phyloP scores from a whole-genome alignment of 2,329 filamentous ascomycete species.

The Alternaria postmessia region DNA sequence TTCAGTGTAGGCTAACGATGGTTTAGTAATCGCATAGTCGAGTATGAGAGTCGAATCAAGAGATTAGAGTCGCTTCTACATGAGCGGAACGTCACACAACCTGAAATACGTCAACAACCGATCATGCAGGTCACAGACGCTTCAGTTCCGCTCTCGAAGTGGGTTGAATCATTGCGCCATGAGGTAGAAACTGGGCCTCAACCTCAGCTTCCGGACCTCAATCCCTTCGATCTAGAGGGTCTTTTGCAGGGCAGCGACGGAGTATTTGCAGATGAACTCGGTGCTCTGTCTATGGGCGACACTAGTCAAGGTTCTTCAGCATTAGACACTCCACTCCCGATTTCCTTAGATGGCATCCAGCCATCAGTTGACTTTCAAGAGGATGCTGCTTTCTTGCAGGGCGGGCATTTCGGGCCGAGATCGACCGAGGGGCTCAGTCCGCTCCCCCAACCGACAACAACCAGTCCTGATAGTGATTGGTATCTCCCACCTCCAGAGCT shows the following conservation, averaged over 20 bases:
- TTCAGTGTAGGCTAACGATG: not conserved
- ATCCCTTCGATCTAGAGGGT: constrained; percentile 19
- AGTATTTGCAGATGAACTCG: not conserved
- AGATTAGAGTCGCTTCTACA: constrained; percentile 33
- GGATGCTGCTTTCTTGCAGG: constrained; percentile 28
- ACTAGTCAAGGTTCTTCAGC: not conserved
- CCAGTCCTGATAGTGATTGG: constrained; percentile 17
- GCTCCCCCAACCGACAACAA: constrained; percentile 2
- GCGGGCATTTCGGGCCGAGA: constrained; percentile 12
- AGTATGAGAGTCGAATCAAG: constrained; percentile 37
- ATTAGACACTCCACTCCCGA: not conserved
- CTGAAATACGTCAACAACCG: constrained; percentile 22
- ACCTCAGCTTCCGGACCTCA: constrained; percentile 16
- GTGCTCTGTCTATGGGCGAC: not conserved
- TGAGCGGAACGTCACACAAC: constrained; percentile 32
- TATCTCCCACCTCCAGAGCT: constrained; percentile 36
- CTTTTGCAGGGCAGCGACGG: not conserved
- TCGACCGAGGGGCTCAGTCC: not conserved
- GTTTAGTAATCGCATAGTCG: constrained; percentile 28
- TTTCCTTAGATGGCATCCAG: constrained; percentile 7
- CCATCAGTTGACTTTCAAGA: constrained; percentile 22
- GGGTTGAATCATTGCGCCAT: constrained; percentile 29
- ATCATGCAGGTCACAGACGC: constrained; percentile 24
- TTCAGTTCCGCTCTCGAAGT: constrained; percentile 25
- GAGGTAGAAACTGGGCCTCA: constrained; percentile 27